Evolutionary conservation across 129 eudicot species (phyloP), one percentile per base, ranked within the genome.

Genomic region (Heracleum sosnowskyi): DNA sequence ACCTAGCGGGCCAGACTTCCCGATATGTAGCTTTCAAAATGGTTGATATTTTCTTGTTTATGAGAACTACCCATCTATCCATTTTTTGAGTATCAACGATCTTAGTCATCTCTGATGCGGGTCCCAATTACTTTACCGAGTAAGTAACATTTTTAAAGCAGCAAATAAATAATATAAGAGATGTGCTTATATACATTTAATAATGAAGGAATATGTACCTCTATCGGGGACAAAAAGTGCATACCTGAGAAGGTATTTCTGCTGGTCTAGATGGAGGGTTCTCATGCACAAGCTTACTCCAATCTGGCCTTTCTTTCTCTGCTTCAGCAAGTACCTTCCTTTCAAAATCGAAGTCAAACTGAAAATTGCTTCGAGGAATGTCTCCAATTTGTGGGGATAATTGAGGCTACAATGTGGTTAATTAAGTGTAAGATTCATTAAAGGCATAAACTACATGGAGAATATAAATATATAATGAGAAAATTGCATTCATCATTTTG

Each of bases 271-370:
- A 84, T 17, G 92, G 92, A 83, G 71, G 76, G 60, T 86, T 87
- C 86, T 95, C 98, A n/a, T 87, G 84, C 49, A 89, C 97, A 74
- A 91, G 89, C 76, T 87, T 89, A 83, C 89, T 89, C 99, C 99
- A 95, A 68, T 88, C 87, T n/a, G 86, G 97, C 79, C 39, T 87
- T 82, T 86, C 94, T 79, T 95, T 95, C 69, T 86, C 97, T 60
- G 91, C 96, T 75, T 95, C 99, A 44, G 91, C 86, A 20, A 95
- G 85, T 79, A 92, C 88, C 90, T 87, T 92, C 80, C 87, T 90
- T 83, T 95, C 99, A 11, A 95, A 84, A 2, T 92, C 99, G 75
- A 95, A 95, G 79, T 95, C 97, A 46, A 92, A 92, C 68, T 87
- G 90, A 81, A 95, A 95, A 76, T 87, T 95, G 85, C 97, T 86